Evolutionary conservation across 2,329 filamentous ascomycete species (phyloP).

Genomic region (Calonectria hongkongensis): DNA sequence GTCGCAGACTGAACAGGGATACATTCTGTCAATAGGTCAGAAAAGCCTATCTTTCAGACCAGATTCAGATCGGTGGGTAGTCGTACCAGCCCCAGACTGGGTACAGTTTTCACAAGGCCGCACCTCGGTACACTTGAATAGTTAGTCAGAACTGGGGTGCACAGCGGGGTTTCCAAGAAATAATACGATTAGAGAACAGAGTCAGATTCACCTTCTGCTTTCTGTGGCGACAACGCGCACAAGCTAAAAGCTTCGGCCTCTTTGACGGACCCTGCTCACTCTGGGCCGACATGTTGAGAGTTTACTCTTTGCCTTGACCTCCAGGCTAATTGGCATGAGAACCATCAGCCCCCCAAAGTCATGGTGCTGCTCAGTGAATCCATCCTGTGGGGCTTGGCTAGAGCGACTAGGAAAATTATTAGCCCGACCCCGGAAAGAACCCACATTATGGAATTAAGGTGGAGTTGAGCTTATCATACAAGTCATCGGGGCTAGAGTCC

Average conservation of each 20-base stretch:
- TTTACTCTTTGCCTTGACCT: not conserved
- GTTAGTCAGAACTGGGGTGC: conserved; percentile 24
- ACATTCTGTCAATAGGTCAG: conserved; percentile 7
- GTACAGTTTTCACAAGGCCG: conserved; percentile 36
- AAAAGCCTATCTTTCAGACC: not conserved
- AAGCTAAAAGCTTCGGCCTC: conserved; percentile 32
- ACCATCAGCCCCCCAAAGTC: not conserved
- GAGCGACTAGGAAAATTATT: no score
- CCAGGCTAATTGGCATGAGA: not conserved
- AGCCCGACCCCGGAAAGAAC: no score
- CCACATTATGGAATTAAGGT: no score
- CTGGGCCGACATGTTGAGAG: conserved; percentile 16
- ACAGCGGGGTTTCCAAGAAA: not conserved
- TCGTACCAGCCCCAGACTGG: conserved; percentile 32
- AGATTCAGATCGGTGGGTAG: not conserved
- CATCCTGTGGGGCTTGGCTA: no score
- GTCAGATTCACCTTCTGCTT: conserved; percentile 35
- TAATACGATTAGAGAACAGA: not conserved
- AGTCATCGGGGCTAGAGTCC: no score
- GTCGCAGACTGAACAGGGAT: not conserved
- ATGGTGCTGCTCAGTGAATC: no score
- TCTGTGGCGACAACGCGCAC: conserved; percentile 36
- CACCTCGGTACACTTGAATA: conserved; percentile 31
- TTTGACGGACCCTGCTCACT: conserved; percentile 24
- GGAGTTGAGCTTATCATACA: no score